Evolutionary conservation across 139 green algal species (phyloP).

Genomic region (Chlorella sp.): DNA sequence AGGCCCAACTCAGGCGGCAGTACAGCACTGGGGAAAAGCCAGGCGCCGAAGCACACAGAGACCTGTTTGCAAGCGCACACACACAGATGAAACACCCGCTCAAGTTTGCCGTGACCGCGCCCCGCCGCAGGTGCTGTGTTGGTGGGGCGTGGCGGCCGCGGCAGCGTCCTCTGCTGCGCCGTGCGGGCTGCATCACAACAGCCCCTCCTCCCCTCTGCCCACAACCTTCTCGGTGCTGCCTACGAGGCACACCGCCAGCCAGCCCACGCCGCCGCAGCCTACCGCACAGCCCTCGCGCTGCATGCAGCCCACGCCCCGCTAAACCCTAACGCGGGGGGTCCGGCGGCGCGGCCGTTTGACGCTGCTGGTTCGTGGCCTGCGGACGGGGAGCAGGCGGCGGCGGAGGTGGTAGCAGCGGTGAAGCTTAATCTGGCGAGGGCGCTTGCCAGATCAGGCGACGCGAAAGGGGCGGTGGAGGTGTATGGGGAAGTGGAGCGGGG

Average conservation of each 20-base stretch:
- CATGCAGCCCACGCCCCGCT: too few species aligned
- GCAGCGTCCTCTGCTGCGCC: slow-evolving; percentile 33
- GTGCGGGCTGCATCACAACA: slow-evolving; percentile 33
- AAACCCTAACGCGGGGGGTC: too few species aligned
- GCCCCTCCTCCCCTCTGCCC: slow-evolving; percentile 51
- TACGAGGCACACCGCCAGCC: slow-evolving; percentile 40
- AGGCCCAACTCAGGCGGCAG: too few species aligned
- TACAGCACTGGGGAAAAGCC: background rate
- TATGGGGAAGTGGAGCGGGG: slow-evolving; percentile 16
- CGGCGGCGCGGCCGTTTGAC: too few species aligned
- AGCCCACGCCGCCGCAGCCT: slow-evolving; percentile 13
- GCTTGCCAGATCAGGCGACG: slow-evolving; percentile 5
- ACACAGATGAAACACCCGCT: too few species aligned
- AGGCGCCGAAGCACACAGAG: too few species aligned
- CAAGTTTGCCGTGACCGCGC: background rate
- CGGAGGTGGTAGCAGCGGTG: too few species aligned
- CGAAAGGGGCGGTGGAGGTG: slow-evolving; percentile 6
- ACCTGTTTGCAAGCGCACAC: background rate
- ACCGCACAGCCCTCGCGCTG: slow-evolving; percentile 22
- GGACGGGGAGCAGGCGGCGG: too few species aligned
- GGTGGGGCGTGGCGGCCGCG: slow-evolving; percentile 8
- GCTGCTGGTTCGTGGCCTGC: too few species aligned
- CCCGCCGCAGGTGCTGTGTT: slow-evolving; percentile 13
- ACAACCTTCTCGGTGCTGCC: slow-evolving; percentile 40
- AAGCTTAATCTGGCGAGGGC: slow-evolving; percentile 31